A percentile compares a stretch with the other conserved stretches of the same genome.
These are phyloP conservation scores for Trametes punicea DNA, from an alignment of 768 basidiomycete genomes.

Conservation along the genomic window DNA sequence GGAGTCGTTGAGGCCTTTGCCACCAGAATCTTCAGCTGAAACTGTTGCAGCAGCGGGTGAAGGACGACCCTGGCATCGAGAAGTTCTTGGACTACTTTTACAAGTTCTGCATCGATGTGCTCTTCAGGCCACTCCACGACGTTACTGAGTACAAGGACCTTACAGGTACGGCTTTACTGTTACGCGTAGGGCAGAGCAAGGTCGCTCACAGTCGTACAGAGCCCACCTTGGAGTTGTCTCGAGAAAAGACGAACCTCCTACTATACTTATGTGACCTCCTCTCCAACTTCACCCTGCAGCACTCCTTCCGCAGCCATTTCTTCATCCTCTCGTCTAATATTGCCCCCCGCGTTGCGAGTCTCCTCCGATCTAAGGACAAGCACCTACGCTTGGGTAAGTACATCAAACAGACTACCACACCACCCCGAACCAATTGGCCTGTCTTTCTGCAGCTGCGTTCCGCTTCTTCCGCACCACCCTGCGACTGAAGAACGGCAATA, in stretches of 20 bases:
- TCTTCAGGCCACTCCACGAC: constrained; percentile 76
- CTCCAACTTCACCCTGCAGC: constrained; percentile 84
- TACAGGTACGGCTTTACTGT: constrained; percentile 38
- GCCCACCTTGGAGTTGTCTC: constrained; percentile 50
- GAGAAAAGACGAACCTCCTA: constrained; percentile 79
- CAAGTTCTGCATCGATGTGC: constrained; percentile 69
- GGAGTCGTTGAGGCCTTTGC: background rate
- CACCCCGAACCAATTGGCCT: background rate
- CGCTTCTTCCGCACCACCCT: constrained; percentile 88
- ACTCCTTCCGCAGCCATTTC: constrained; percentile 89
- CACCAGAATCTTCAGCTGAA: constrained; percentile 35
- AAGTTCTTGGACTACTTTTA: constrained; percentile 94
- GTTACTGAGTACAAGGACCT: constrained; percentile 64
- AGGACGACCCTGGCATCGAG: constrained; percentile 85
- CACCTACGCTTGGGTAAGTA: constrained; percentile 85
- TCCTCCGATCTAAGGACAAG: constrained; percentile 84
- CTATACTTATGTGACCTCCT: constrained; percentile 90
- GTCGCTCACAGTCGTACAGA: constrained; percentile 34
- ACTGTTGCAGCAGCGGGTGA: constrained; percentile 48
- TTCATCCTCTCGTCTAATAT: constrained; percentile 82
- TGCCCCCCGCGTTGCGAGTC: constrained; percentile 64
- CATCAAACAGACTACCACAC: background rate
- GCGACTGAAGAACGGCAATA: constrained; percentile 75
- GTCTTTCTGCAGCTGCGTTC: constrained; percentile 66
- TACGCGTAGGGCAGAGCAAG: background rate